Conservation (phyloP, 805 yeast genomes). For the Wickerhamiella dianesei region DNA sequence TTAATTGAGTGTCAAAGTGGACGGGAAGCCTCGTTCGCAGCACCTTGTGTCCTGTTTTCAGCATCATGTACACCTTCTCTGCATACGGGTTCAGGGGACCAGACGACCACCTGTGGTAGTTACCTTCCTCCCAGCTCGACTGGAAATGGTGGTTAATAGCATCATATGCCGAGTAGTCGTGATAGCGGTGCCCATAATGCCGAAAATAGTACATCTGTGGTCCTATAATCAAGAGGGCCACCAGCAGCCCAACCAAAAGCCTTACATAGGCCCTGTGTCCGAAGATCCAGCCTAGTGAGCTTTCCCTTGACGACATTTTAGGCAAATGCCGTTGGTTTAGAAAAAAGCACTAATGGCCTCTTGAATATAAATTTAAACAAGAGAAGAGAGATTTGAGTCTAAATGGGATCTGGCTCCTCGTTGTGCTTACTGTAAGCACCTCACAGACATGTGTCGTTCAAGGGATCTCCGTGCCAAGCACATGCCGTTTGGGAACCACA, state of each 20-base stretch:
- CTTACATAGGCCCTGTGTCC: neutral
- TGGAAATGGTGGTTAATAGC: too few species aligned
- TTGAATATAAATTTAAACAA: too few species aligned
- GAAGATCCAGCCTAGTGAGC: neutral
- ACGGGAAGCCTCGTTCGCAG: constrained; percentile 26
- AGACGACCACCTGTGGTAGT: too few species aligned
- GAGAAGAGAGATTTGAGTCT: too few species aligned
- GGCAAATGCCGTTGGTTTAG: neutral
- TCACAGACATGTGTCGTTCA: too few species aligned
- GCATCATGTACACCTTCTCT: constrained; percentile 22
- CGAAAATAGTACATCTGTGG: too few species aligned
- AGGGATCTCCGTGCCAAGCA: too few species aligned
- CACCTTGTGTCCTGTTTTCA: constrained; percentile 27
- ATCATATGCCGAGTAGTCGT: neutral
- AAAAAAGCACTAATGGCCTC: too few species aligned
- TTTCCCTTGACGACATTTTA: neutral
- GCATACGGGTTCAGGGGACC: constrained; percentile 1
- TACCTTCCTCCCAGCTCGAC: too few species aligned
- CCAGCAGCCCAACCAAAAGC: neutral
- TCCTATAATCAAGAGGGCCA: neutral
- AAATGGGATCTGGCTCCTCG: too few species aligned
- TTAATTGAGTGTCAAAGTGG: constrained; percentile 25
- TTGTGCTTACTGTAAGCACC: too few species aligned
- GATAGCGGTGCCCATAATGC: neutral
- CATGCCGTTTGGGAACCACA: too few species aligned